phyloP scores from a whole-genome alignment of 1,284 basidiomycete genomes.

The Takashimella koratensis region DNA sequence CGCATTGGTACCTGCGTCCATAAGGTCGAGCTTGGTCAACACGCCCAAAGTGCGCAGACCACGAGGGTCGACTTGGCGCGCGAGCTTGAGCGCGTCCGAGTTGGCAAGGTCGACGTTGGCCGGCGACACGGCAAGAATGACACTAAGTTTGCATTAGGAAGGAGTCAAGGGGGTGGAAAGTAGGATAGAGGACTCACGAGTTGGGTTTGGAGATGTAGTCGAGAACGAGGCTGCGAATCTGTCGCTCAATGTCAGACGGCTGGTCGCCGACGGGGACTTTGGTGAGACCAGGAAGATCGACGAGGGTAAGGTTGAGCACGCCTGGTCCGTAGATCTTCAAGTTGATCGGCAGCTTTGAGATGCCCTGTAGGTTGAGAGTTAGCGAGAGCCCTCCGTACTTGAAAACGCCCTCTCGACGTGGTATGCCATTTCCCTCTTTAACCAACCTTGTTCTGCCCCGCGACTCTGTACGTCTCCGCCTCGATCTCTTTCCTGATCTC shows the following conservation, averaged over 20 bases:
- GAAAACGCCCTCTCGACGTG: too few species aligned
- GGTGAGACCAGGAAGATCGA: conserved; percentile 92
- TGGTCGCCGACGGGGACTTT: conserved; percentile 76
- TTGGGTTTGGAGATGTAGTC: conserved; percentile 98
- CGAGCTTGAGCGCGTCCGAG: conserved; percentile 94
- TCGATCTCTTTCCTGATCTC: conserved; percentile 97
- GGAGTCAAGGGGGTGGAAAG: not conserved
- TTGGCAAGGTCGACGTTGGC: conserved; percentile 99
- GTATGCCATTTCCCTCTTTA: not conserved
- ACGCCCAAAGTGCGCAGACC: conserved; percentile 94
- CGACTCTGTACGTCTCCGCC: conserved; percentile 94
- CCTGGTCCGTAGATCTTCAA: conserved; percentile 92
- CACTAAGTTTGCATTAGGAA: conserved; percentile 56
- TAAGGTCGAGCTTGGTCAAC: conserved; percentile 93
- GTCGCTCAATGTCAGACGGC: conserved; percentile 86
- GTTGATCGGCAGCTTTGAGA: conserved; percentile 92
- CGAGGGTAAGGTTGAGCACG: conserved; percentile 90
- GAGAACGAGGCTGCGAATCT: conserved; percentile 87
- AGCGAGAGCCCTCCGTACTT: too few species aligned
- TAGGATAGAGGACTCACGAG: conserved; percentile 72
- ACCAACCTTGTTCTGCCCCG: conserved; percentile 85
- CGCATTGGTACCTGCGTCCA: conserved; percentile 98
- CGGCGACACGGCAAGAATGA: conserved; percentile 92
- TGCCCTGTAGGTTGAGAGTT: too few species aligned
- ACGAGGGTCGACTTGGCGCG: conserved; percentile 90